Percentiles rank a stretch among this genome's conserved stretches.
phyloP scores from a whole-genome alignment of 2,329 filamentous ascomycete species.

The Penicillium sp. region DNA sequence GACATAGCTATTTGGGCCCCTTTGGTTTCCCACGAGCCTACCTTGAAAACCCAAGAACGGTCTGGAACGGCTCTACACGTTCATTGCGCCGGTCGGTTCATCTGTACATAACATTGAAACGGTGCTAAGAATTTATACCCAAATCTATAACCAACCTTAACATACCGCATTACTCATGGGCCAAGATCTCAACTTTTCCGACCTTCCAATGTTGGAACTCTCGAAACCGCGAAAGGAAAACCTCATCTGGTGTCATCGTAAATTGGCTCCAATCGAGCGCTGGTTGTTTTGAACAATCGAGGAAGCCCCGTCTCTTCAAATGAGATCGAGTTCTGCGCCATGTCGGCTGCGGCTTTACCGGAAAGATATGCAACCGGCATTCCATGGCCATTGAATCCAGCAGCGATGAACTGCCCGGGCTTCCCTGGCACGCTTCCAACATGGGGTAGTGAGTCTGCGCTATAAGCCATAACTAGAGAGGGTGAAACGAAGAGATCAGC shows the following conservation, averaged over 20 bases:
- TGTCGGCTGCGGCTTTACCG: constrained; percentile 58
- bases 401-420: constrained; percentile 57
- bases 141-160: too few relatives aligned
- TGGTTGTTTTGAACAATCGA: constrained; percentile 32
- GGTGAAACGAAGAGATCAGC: background rate
- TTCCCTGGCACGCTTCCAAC: constrained; percentile 53
- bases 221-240: too few relatives aligned
- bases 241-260: constrained; percentile 2
- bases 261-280: constrained; percentile 7
- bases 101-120: too few relatives aligned
- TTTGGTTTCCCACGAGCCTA: background rate
- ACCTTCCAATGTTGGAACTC: background rate
- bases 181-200: too few relatives aligned
- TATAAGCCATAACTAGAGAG: constrained; percentile 52
- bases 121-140: too few relatives aligned
- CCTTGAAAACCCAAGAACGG: too few relatives aligned
- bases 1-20: background rate
- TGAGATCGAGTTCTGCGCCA: constrained; percentile 45
- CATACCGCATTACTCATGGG: too few relatives aligned
- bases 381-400: constrained; percentile 67
- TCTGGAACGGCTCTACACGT: too few relatives aligned
- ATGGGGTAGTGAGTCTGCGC: constrained; percentile 53
- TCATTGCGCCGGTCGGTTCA: too few relatives aligned
- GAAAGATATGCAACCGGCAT: constrained; percentile 66
- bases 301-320: constrained; percentile 35